Percentiles rank a stretch among this genome's conserved stretches.
Evolutionary conservation across 306 rosid species (phyloP).

Genomic region (Pyrus betulifolia): DNA sequence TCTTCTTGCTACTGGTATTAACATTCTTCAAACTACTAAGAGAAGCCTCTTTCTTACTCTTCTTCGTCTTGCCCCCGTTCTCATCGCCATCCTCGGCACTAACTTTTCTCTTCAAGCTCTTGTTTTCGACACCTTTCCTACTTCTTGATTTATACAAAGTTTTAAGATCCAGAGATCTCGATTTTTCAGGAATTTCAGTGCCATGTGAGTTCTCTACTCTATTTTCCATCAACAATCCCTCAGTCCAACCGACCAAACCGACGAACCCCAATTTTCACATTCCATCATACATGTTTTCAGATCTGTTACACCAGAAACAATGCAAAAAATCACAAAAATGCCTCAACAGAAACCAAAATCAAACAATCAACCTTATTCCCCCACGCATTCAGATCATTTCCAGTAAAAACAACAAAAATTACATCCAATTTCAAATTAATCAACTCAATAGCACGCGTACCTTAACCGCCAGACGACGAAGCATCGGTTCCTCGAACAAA

Average conservation of each 20-base stretch:
- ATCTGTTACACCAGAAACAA: slow-evolving; percentile 55
- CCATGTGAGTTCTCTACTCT: slow-evolving; percentile 58
- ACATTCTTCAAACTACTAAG: slow-evolving; percentile 71
- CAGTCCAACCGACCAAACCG: slow-evolving; percentile 38
- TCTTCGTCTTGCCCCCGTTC: slow-evolving; percentile 42
- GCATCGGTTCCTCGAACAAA: slow-evolving; percentile 19
- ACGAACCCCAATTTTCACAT: slow-evolving; percentile 53
- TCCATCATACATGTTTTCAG: slow-evolving; percentile 58
- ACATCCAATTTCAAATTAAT: background rate
- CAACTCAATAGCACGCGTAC: slow-evolving; percentile 33
- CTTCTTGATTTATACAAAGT: slow-evolving; percentile 56
- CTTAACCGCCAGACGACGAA: slow-evolving; percentile 29
- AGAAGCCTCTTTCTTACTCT: slow-evolving; percentile 57
- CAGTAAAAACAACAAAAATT: slow-evolving; percentile 2
- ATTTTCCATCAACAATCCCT: slow-evolving; percentile 68
- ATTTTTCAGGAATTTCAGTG: slow-evolving; percentile 49
- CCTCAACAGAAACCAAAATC: slow-evolving; percentile 8
- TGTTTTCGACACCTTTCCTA: slow-evolving; percentile 24
- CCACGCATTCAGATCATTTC: slow-evolving; percentile 13
- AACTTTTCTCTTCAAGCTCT: slow-evolving; percentile 49
- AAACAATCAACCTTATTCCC: slow-evolving; percentile 25
- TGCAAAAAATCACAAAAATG: slow-evolving; percentile 24
- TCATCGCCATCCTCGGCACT: slow-evolving; percentile 35
- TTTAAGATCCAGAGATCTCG: slow-evolving; percentile 83
- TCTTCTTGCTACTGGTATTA: slow-evolving; percentile 40